These are phyloP conservation scores for Ceratocystis eucalypticola DNA, from an alignment of 2,329 filamentous ascomycete genomes.

Conservation along the genomic window DNA sequence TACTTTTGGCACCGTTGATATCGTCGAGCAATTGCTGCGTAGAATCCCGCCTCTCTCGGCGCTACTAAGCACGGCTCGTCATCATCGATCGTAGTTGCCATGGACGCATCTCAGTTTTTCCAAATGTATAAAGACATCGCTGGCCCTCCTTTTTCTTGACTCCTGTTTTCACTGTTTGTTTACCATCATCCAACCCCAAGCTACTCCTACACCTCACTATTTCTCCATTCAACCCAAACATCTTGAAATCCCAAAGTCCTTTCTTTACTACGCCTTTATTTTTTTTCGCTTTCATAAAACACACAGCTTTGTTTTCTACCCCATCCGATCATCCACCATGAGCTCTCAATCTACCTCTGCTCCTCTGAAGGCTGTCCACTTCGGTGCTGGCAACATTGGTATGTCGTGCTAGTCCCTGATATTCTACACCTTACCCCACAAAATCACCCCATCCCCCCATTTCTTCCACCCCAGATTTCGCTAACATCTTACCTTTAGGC, in stretches of 20 bases:
- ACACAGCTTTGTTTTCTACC: constrained; percentile 13
- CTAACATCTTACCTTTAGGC: constrained; percentile 26
- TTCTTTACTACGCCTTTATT: not conserved
- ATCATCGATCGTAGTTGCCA: constrained; percentile 14
- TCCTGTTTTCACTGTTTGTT: not conserved
- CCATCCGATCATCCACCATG: constrained; percentile 18
- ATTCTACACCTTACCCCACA: not conserved
- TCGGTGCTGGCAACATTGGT: constrained; percentile 76
- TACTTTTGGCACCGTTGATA: not conserved
- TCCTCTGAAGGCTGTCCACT: constrained; percentile 59
- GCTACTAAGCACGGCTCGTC: constrained; percentile 11
- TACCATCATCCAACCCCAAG: constrained; percentile 8
- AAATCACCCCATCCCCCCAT: not conserved
- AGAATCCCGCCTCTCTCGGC: constrained; percentile 8
- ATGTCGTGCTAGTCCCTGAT: constrained; percentile 22
- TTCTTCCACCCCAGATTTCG: not conserved
- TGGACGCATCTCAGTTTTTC: not conserved
- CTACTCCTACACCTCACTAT: not conserved
- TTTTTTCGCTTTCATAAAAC: not conserved
- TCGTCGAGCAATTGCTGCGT: not conserved
- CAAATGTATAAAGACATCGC: constrained; percentile 16
- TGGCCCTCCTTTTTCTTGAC: not conserved
- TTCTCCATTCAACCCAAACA: constrained; percentile 1
- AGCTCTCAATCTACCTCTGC: constrained; percentile 25
- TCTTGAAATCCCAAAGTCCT: constrained; percentile 18